These are phyloP conservation scores for Exophiala mesophila DNA, from an alignment of 2,329 filamentous ascomycete species.

Conservation along the genomic window DNA sequence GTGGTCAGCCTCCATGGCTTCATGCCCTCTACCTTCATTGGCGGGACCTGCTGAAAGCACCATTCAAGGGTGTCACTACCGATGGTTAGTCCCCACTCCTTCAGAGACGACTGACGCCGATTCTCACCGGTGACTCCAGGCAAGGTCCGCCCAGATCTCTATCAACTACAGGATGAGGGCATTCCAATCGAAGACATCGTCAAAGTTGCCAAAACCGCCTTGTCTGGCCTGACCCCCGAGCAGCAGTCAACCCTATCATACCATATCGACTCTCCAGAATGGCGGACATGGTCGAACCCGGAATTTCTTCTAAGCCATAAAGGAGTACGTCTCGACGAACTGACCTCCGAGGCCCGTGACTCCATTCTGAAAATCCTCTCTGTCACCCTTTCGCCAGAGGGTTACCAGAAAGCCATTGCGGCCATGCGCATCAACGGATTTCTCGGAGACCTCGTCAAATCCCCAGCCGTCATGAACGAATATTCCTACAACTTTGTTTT, in stretches of 20 bases:
- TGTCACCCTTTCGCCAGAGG: constrained; percentile 60
- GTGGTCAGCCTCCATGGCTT: constrained; percentile 62
- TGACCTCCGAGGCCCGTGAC: constrained; percentile 41
- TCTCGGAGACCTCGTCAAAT: constrained; percentile 62
- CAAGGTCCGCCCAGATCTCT: constrained; percentile 50
- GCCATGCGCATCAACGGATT: constrained; percentile 74
- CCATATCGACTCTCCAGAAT: constrained; percentile 65
- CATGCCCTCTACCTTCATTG: constrained; percentile 58
- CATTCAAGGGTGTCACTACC: constrained; percentile 65
- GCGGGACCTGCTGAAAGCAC: constrained; percentile 55
- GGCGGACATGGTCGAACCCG: constrained; percentile 68
- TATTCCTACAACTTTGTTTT: constrained; percentile 71
- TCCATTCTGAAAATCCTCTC: constrained; percentile 54
- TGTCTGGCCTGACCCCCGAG: constrained; percentile 44
- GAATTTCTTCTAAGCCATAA: constrained; percentile 67
- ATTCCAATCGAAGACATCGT: constrained; percentile 57
- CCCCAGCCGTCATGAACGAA: constrained; percentile 63
- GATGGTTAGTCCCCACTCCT: constrained; percentile 48
- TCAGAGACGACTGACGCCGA: constrained; percentile 12
- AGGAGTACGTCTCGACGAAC: constrained; percentile 65
- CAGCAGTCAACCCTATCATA: constrained; percentile 50
- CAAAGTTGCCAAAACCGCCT: constrained; percentile 43
- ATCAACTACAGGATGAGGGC: constrained; percentile 58
- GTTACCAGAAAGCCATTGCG: constrained; percentile 63
- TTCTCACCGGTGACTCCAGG: constrained; percentile 13